phyloP scores from a whole-genome alignment of 768 basidiomycete species.

The Rhodotorula diobovata region DNA sequence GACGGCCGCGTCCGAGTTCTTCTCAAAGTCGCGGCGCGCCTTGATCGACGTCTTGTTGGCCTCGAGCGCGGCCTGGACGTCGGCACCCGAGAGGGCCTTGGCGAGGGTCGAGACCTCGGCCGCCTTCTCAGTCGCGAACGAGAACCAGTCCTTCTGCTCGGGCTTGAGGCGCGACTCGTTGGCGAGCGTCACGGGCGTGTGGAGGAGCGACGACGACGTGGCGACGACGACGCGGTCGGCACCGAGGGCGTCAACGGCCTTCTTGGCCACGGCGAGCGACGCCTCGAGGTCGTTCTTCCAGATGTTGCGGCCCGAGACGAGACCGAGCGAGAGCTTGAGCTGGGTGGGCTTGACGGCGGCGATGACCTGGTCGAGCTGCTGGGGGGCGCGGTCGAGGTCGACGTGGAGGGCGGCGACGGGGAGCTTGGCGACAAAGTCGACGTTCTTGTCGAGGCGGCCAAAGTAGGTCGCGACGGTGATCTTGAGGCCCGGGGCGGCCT shows the following conservation, averaged over 20 bases:
- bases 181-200: slow-evolving; percentile 92
- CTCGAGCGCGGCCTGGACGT: slow-evolving; percentile 68
- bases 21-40: slow-evolving; percentile 91
- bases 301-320: slow-evolving; percentile 98
- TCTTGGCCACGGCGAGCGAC: slow-evolving; percentile 74
- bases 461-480: slow-evolving; percentile 96
- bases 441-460: slow-evolving; percentile 86
- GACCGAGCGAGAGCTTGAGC: slow-evolving; percentile 81
- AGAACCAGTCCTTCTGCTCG: slow-evolving; percentile 95
- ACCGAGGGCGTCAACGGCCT: slow-evolving; percentile 76
- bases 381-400: slow-evolving; percentile 88
- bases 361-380: slow-evolving; percentile 76
- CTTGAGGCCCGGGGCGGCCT: slow-evolving; percentile 67
- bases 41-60: slow-evolving; percentile 84
- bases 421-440: slow-evolving; percentile 82
- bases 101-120: slow-evolving; percentile 83
- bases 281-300: slow-evolving; percentile 94
- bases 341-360: slow-evolving; percentile 75
- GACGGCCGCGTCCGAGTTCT: slow-evolving; percentile 83
- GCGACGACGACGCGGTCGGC: slow-evolving; percentile 83
- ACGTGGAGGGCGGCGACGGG: slow-evolving; percentile 92
- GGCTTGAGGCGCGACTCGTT: slow-evolving; percentile 83
- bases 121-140: slow-evolving; percentile 95
- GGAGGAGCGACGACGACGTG: slow-evolving; percentile 94
- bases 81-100: slow-evolving; percentile 69